Conservation (phyloP, 805 yeast species). For the Candida nanaspora region DNA sequence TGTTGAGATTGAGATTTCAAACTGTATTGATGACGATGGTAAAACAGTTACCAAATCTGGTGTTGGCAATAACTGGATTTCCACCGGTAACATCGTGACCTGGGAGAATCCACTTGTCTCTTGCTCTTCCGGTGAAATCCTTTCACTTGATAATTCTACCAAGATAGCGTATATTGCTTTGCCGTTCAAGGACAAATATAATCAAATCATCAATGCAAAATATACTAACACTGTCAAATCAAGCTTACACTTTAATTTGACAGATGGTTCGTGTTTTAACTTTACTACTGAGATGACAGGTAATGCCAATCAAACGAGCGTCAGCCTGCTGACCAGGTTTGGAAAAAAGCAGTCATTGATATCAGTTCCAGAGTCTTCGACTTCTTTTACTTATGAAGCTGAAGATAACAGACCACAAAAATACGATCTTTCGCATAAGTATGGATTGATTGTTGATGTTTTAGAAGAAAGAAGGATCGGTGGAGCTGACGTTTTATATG, state of each 20-base stretch:
- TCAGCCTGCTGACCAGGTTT: conserved; percentile 28
- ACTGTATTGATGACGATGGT: conserved; percentile 38
- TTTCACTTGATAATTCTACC: conserved; percentile 21
- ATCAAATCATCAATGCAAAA: conserved; percentile 32
- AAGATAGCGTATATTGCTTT: conserved; percentile 26
- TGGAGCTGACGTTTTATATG: conserved; percentile 19
- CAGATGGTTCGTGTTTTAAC: conserved; percentile 29
- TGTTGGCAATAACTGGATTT: conserved; percentile 51
- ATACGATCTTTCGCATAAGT: conserved; percentile 6
- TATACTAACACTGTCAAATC: conserved; percentile 28
- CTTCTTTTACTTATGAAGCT: too few relatives aligned
- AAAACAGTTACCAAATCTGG: conserved; percentile 22
- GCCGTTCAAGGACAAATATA: conserved; percentile 29
- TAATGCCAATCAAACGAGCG: conserved; percentile 27
- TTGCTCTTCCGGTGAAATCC: conserved; percentile 31
- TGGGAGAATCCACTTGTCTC: conserved; percentile 42
- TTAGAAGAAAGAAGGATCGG: conserved; percentile 9
- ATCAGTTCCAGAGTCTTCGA: conserved; percentile 1
- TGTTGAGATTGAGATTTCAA: conserved; percentile 43
- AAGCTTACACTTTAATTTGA: conserved; percentile 29
- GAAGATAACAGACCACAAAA: background rate
- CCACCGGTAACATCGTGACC: conserved; percentile 46
- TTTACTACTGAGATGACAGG: conserved; percentile 24
- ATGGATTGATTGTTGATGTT: conserved; percentile 25
- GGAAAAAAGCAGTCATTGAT: conserved; percentile 33